Base-by-base conservation (phyloP, 2,329 filamentous ascomycete species). In the Botrytis medusae region DNA sequence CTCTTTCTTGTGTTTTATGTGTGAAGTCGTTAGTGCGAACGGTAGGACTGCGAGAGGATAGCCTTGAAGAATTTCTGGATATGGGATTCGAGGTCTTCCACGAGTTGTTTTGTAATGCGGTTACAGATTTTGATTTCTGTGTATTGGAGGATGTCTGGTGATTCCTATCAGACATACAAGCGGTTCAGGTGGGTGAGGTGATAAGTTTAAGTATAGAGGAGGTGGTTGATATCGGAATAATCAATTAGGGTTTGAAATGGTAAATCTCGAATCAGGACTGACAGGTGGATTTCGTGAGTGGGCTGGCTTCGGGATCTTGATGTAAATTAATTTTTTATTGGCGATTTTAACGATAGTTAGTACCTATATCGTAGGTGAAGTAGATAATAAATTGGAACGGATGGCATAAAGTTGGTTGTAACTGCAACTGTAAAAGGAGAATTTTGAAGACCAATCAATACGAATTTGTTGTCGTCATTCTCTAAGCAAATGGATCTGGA, bases 161-260 rank as follows among this genome's bases (percentile, higher is more conserved):
- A 76, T 74, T 68, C 73, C 76, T 71, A 74, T 78, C 75, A 80
- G 78, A 80, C 79, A 80, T 80, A 70, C 77, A 79, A 76, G 77
- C 77, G 77, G 62, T 74, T 74, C 32, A 32, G 46, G 25, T 42
- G 46, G 40, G 29, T 61, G 63, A 44, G 29, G 32, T 42, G 32
- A 42, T 37, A 40, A 4, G n/a, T 42, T 44, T 44, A 20, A 42
- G 61, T 37, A n/a, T 5, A 61, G 40, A 42, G 60, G 34, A 65
- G 48, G 20, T 34, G 42, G 25, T 25, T 42, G 65, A 42, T 57
- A 68, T 68, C 65, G 64, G 64, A 68, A 40, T 7, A 68, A 54
- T 22, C 46, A 57, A 68, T 14, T 51, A n/a, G 22, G 61, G 44
- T 32, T 20, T 44, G 40, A 42, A 40, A 67, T 20, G 7, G 8